phyloP scores from a whole-genome alignment of 2,329 filamentous ascomycete genomes.

The Sphaerostilbella broomeana region DNA sequence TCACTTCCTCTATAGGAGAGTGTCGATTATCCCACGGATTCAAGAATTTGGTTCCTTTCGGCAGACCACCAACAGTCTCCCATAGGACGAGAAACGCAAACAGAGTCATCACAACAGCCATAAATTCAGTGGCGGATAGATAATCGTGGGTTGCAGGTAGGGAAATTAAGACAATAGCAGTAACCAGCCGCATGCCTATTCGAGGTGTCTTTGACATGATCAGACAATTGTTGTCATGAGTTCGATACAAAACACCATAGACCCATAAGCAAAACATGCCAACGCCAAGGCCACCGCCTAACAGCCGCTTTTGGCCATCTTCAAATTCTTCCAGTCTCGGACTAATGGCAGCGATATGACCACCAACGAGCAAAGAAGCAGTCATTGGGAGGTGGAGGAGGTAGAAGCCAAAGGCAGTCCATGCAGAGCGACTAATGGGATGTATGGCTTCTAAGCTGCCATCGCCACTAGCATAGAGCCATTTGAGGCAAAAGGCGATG shows the following conservation, averaged over 20 bases:
- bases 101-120: conserved; percentile 37
- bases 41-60: conserved; percentile 24
- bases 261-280: conserved; percentile 39
- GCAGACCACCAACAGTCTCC: conserved; percentile 35
- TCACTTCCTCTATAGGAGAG: conserved; percentile 21
- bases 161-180: conserved; percentile 27
- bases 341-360: conserved; percentile 38
- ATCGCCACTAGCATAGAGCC: conserved; percentile 43
- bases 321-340: conserved; percentile 33
- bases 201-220: conserved; percentile 29
- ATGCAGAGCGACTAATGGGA: conserved; percentile 38
- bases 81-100: conserved; percentile 36
- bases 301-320: conserved; percentile 39
- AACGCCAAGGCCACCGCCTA: conserved; percentile 39
- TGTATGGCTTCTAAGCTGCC: conserved; percentile 37
- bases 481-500: conserved; percentile 45
- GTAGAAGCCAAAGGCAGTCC: conserved; percentile 39
- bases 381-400: conserved; percentile 39
- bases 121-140: conserved; percentile 28
- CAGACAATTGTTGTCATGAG: conserved; percentile 29
- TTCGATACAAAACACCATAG: conserved; percentile 35
- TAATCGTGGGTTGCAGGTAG: conserved; percentile 30
- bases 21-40: conserved; percentile 28
- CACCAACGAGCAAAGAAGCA: conserved; percentile 40
- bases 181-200: conserved; percentile 28